These are phyloP conservation scores for Cryptococcus sp. DNA, from an alignment of 1,284 basidiomycete genomes.

Conservation along the genomic window DNA sequence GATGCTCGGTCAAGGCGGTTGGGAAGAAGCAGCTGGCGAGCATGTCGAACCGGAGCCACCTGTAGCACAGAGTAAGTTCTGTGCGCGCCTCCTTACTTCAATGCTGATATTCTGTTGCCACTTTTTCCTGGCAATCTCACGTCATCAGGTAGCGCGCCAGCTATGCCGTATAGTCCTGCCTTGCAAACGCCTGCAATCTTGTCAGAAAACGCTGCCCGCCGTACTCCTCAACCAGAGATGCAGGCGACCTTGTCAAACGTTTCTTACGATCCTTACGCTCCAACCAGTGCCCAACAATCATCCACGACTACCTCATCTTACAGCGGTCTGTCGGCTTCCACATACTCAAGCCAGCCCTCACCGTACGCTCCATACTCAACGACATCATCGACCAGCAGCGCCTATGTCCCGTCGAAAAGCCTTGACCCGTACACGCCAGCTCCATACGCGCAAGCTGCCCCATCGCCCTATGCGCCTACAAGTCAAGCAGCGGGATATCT, in stretches of 20 bases:
- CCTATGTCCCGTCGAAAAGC: conserved; percentile 4
- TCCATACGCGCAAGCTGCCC: conserved; percentile 24
- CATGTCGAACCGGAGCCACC: background rate
- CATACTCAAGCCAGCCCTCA: conserved; percentile 6
- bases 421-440: conserved; percentile 32
- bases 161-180: conserved; percentile 15
- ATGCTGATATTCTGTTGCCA: too few species aligned
- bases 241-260: conserved; percentile 6
- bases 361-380: conserved; percentile 11
- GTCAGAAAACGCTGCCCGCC: conserved; percentile 38
- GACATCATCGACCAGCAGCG: background rate
- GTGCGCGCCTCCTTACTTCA: too few species aligned
- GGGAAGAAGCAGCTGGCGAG: conserved; percentile 3
- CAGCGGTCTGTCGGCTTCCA: conserved; percentile 2
- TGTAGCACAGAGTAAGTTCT: conserved; percentile 9
- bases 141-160: conserved; percentile 1
- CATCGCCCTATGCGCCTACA: conserved; percentile 23
- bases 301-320: conserved; percentile 18
- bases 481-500: conserved; percentile 9
- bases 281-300: conserved; percentile 11
- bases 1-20: conserved; percentile 29
- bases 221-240: conserved; percentile 34
- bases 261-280: conserved; percentile 29
- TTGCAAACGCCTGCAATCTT: conserved; percentile 10
- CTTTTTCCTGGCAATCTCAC: background rate